Evolutionary conservation across 192 early-diverging fungal species (phyloP).

Genomic region (Coemansia sp.): DNA sequence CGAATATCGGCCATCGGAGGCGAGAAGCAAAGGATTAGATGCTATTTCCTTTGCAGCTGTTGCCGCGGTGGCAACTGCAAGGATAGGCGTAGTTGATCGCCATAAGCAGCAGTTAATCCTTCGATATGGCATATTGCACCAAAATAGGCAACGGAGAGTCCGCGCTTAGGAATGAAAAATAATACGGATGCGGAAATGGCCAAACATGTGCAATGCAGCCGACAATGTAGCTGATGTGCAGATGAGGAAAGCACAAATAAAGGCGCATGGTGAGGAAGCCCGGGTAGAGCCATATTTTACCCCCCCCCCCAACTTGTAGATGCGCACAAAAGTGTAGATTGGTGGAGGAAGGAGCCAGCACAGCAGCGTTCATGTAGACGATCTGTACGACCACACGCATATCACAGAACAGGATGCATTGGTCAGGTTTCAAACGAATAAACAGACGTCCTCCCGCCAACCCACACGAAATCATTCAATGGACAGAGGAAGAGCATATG

Average conservation of each 20-base stretch:
- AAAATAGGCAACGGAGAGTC: neutral
- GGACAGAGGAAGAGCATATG: neutral
- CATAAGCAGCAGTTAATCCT: neutral
- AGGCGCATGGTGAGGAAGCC: neutral
- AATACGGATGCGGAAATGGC: neutral
- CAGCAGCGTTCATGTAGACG: neutral
- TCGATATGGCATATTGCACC: neutral
- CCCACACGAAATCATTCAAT: neutral
- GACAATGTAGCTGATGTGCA: neutral
- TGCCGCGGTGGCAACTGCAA: neutral
- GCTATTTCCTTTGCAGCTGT: neutral
- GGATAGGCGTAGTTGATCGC: neutral
- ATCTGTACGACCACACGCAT: neutral
- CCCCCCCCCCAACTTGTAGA: neutral
- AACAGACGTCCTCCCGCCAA: neutral
- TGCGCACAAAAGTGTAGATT: neutral
- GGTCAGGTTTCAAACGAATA: neutral
- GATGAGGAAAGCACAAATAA: neutral
- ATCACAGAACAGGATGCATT: neutral
- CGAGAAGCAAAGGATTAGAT: neutral
- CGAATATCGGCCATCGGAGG: neutral
- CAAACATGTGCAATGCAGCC: neutral
- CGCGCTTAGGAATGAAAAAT: neutral
- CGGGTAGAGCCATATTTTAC: neutral
- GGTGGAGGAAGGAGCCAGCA: neutral